phyloP scores from a whole-genome alignment of 2,329 filamentous ascomycete genomes.

The Ilyonectria destructans region DNA sequence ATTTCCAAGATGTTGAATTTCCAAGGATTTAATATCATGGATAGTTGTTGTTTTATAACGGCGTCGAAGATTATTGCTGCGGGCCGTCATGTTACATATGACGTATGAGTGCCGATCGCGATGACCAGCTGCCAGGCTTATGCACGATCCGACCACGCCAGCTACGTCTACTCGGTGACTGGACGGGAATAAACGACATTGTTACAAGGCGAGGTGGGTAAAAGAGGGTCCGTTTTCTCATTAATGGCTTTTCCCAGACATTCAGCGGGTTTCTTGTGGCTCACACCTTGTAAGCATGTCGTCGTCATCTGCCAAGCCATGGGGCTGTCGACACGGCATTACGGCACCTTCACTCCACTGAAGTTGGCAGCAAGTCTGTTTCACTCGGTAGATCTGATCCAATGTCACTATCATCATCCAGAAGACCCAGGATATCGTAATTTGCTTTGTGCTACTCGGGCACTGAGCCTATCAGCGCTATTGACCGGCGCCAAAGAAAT shows the following conservation, averaged over 20 bases:
- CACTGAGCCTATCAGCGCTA: background rate
- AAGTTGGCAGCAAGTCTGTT: too few species aligned
- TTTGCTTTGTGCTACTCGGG: background rate
- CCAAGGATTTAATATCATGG: background rate
- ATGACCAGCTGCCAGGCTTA: background rate
- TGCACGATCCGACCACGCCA: background rate
- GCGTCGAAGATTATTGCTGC: background rate
- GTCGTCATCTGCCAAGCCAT: background rate
- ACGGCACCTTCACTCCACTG: too few species aligned
- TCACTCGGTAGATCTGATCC: background rate
- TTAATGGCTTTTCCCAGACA: background rate
- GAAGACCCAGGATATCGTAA: background rate
- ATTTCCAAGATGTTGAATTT: background rate
- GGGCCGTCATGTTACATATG: background rate
- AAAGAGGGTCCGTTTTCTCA: background rate
- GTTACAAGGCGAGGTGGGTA: background rate
- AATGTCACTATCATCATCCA: too few species aligned
- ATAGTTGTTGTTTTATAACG: background rate
- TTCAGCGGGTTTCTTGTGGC: background rate
- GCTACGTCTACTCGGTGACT: background rate
- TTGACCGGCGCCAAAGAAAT: background rate
- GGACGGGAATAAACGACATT: background rate
- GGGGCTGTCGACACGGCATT: too few species aligned
- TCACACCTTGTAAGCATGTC: background rate
- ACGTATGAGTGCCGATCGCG: background rate